Conservation (phyloP, 2,329 filamentous ascomycete species). For the Cladosporium sp. region DNA sequence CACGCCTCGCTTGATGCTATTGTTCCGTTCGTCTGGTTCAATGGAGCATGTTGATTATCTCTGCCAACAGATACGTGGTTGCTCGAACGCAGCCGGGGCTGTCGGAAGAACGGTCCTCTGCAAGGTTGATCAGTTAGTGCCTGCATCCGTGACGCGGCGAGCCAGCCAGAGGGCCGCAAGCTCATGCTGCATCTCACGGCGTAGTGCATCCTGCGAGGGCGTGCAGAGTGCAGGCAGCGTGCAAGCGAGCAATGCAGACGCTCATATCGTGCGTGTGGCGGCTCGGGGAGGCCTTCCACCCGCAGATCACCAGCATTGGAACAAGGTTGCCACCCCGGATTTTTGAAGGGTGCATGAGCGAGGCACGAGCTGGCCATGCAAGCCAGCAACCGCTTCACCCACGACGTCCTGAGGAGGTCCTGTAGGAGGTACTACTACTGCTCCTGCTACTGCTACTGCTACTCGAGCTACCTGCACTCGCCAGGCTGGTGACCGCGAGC, state of each 20-base stretch:
- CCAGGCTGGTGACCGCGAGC: not conserved
- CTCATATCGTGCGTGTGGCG: not conserved
- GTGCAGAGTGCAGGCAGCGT: not conserved
- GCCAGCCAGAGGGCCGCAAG: not conserved
- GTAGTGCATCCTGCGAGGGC: slow-evolving; percentile 3
- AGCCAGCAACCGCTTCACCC: slow-evolving; percentile 6
- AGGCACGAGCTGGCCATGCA: slow-evolving; percentile 4
- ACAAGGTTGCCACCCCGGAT: slow-evolving; percentile 1
- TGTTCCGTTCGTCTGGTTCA: not conserved
- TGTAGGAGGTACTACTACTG: not conserved
- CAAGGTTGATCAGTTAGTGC: slow-evolving; percentile 9
- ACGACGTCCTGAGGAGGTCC: too few relatives aligned
- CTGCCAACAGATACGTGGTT: not conserved
- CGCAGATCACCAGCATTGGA: slow-evolving; percentile 3
- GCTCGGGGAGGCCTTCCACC: slow-evolving; percentile 4
- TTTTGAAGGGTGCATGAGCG: not conserved
- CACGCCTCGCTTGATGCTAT: not conserved
- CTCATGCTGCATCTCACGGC: slow-evolving; percentile 1
- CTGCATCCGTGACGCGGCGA: slow-evolving; percentile 11
- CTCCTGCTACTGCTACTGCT: not conserved
- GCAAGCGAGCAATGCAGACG: slow-evolving; percentile 5
- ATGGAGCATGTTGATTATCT: not conserved
- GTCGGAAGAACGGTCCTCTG: slow-evolving; percentile 11
- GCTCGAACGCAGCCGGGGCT: not conserved
- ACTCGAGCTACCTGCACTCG: not conserved